These are phyloP conservation scores for Xylariaceae sp. DNA, from an alignment of 2,329 filamentous ascomycete species.

Conservation along the genomic window DNA sequence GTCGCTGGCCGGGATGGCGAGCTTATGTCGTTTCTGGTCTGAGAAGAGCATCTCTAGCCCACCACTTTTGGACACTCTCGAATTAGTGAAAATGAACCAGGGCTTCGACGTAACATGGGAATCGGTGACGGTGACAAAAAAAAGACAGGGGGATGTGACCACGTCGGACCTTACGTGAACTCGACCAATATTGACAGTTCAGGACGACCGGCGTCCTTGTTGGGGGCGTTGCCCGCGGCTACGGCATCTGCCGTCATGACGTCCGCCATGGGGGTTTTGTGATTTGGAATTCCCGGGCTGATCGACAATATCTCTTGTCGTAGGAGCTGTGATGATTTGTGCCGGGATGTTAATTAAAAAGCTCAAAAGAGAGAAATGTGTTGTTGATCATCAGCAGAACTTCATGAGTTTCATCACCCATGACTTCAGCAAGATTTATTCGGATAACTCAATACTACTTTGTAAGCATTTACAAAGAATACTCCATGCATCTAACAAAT, in stretches of 20 bases:
- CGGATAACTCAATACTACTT: too few relatives aligned
- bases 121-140: too few relatives aligned
- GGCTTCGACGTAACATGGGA: too few relatives aligned
- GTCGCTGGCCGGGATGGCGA: conserved; percentile 62
- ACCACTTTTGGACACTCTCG: conserved; percentile 50
- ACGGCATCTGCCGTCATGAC: conserved; percentile 22
- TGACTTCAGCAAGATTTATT: too few relatives aligned
- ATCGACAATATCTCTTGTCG: background rate
- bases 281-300: background rate
- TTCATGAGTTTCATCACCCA: background rate
- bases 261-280: background rate
- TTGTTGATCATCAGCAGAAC: background rate
- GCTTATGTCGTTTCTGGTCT: conserved; percentile 66
- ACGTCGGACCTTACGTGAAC: conserved; percentile 45
- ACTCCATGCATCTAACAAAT: background rate
- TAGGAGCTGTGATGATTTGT: too few relatives aligned
- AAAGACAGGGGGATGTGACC: background rate
- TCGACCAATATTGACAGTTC: conserved; percentile 55
- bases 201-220: conserved; percentile 17
- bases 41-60: conserved; percentile 93
- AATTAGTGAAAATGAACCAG: too few relatives aligned
- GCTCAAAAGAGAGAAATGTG: background rate
- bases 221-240: background rate
- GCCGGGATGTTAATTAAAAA: too few relatives aligned
- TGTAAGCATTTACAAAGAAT: too few relatives aligned